Percentiles rank a stretch among this genome's conserved stretches.
Conservation (phyloP, 805 yeast genomes). For the Peterozyma toletana region DNA sequence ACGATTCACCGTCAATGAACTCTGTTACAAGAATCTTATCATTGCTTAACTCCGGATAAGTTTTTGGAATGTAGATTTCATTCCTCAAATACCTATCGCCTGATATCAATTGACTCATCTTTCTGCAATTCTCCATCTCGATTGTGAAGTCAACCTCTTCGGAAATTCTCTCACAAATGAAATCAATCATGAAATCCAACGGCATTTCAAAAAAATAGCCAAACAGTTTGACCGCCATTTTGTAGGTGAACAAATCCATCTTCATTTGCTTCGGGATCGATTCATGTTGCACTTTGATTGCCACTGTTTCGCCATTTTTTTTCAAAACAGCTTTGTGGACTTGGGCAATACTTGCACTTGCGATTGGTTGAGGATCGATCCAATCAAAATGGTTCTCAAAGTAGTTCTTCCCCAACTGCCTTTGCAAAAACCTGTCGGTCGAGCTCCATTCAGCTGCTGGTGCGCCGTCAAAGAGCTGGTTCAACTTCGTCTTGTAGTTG, state of each 20-base stretch:
- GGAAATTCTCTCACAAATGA: constrained; percentile 47
- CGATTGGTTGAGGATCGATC: constrained; percentile 54
- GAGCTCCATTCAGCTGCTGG: constrained; percentile 48
- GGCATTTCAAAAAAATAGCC: constrained; percentile 61
- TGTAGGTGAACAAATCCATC: constrained; percentile 56
- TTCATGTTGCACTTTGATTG: constrained; percentile 61
- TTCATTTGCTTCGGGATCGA: constrained; percentile 53
- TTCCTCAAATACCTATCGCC: constrained; percentile 31
- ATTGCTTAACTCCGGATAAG: constrained; percentile 37
- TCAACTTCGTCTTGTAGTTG: constrained; percentile 52
- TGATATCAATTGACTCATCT: constrained; percentile 28
- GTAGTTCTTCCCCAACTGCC: constrained; percentile 36
- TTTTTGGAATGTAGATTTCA: constrained; percentile 49
- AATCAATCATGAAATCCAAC: constrained; percentile 44
- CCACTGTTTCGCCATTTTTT: constrained; percentile 42
- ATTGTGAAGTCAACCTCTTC: constrained; percentile 56
- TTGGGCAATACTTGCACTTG: constrained; percentile 73
- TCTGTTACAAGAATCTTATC: constrained; percentile 54
- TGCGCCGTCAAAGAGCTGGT: constrained; percentile 58
- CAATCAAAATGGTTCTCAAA: constrained; percentile 26
- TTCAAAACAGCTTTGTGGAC: constrained; percentile 49
- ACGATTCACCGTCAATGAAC: constrained; percentile 69
- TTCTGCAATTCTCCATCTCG: constrained; percentile 48
- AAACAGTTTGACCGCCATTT: constrained; percentile 42
- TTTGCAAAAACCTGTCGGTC: constrained; percentile 31